These are phyloP conservation scores for Setomelanomma holmii DNA, from an alignment of 2,329 filamentous ascomycete species.

Conservation along the genomic window DNA sequence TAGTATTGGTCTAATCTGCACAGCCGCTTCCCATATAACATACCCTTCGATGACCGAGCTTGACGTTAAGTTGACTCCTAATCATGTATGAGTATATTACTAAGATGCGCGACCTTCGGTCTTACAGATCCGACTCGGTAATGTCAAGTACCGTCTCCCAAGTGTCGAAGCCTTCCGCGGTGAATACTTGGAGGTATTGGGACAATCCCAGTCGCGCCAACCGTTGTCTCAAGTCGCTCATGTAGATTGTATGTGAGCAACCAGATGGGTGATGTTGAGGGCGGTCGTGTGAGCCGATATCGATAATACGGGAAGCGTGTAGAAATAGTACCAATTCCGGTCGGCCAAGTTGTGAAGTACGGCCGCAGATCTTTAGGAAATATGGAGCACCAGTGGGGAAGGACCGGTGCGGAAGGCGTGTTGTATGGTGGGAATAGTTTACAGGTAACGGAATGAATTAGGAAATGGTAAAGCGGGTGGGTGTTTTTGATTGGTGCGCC, in stretches of 20 bases:
- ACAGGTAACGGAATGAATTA: constrained; percentile 36
- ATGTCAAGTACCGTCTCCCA: constrained; percentile 87
- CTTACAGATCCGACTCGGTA: constrained; percentile 81
- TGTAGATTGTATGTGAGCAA: constrained; percentile 47
- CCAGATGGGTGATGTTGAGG: constrained; percentile 7
- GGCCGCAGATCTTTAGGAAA: constrained; percentile 63
- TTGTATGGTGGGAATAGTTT: constrained; percentile 27
- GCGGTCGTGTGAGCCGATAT: constrained; percentile 7
- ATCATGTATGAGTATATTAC: constrained; percentile 16
- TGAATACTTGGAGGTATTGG: constrained; percentile 76
- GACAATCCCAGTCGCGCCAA: constrained; percentile 79
- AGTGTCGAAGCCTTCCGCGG: constrained; percentile 82
- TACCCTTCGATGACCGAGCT: constrained; percentile 81
- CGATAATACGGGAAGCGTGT: constrained; percentile 9
- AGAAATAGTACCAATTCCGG: constrained; percentile 8
- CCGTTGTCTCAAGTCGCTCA: constrained; percentile 70
- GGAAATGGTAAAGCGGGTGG: constrained; percentile 33
- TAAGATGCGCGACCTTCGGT: background rate
- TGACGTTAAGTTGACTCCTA: constrained; percentile 76
- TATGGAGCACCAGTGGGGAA: constrained; percentile 32
- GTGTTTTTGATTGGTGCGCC: constrained; percentile 34
- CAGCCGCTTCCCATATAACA: constrained; percentile 34
- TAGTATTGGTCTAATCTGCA: constrained; percentile 8
- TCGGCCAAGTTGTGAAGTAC: constrained; percentile 59
- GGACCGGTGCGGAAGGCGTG: constrained; percentile 10